Evolutionary conservation across 2,329 filamentous ascomycete species (phyloP), one percentile per base, ranked within the genome.

Genomic region (Conoideocrella luteorostrata): DNA sequence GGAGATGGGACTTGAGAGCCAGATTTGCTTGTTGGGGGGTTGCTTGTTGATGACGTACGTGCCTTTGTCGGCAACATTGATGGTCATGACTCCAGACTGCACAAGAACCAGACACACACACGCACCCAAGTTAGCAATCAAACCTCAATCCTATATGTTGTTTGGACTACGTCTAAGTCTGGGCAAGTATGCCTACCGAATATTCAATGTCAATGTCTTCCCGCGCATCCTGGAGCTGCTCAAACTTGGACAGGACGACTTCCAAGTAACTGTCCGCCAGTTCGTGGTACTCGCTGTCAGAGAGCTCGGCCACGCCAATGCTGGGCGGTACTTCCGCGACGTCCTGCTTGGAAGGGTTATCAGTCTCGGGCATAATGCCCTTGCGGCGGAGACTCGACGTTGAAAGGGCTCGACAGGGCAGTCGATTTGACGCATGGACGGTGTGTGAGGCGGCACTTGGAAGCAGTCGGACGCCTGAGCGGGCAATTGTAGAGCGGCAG

Each of bases 1-100:
- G 5, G 87, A 90, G 43, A 88, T 72, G 4, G 93, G 93, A 34
- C 88, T 95, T 29, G 88, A 93, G 36, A 97, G 80, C 93, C 93
- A 98, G 60, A 98, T 95, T 62, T 86, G 93, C 72, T 89, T 93
- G 74, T 96, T 97, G 17, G 91, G 89, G 0, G 93, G 93, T 65
- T 98, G 93, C 67, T 98, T 98, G 78, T 98, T 98, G 68, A 98
- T 77, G 47, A 98, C 87, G 61, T 94, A 98, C 23, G 80, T 91
- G 49, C 90, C 89, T 40, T 80, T 71, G 11, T 74, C 70, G 2
- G 80, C 78, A 54, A 87, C 79, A 6, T 70, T 74, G 57, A 97
- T 73, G 50, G 82, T 89, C 54, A 97, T 75, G 44, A 97, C 89
- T 44, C 93, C 91, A 43, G 88, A 78, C 90, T 96, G 56, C 30